Base-by-base conservation (phyloP, 352 stramenopile species). In the Thraustotheca clavata region DNA sequence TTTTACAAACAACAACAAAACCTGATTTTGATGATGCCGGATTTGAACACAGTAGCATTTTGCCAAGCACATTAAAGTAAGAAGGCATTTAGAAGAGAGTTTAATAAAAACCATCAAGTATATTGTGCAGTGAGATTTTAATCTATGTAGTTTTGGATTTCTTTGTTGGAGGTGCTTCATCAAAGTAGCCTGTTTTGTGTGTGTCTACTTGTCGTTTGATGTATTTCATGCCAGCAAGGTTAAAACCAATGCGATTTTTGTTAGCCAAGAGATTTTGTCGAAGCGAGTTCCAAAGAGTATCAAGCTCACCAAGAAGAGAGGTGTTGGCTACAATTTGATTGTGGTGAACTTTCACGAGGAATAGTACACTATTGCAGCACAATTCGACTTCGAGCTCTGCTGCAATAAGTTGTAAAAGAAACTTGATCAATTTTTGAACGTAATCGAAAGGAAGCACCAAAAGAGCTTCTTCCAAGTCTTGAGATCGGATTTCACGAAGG, bases 391-490 rank as follows among this genome's bases (percentile, higher is more conserved):
- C 93, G 59, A 96, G 71, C 66, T 90, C 81, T 65, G 72, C 76
- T 52, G 81, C 88, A 50, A 93, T 91, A 24, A 98, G 76, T 68
- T 96, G 68, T 43, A 97, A 83, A 22, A 98, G 75, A 71, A 98
- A 90, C 55, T 86, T 80, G 50, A 98, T 88, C 40, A 99, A 70
- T 41, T 91, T 80, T 70, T 98, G 85, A 14, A 99, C 87, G 74
- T 98, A 91, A 67, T 96, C 89, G 39, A 99, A 90, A n/a, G 97
- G 93, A 34, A 99, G 76, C 52, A 99, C 86, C 52, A 99, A 88
- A 38, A 99, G 74, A 33, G 94, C 95, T 67, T 98, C 92, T 71
- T 99, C 96, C 70, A 99, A 86, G 61, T 99, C 96, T 49, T 95
- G 80, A 43, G 87, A 83, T 50, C 93, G 95, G 63, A 99, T 90